phyloP scores from a whole-genome alignment of 495 filamentous ascomycete genomes.

The Entonaema liquescens region DNA sequence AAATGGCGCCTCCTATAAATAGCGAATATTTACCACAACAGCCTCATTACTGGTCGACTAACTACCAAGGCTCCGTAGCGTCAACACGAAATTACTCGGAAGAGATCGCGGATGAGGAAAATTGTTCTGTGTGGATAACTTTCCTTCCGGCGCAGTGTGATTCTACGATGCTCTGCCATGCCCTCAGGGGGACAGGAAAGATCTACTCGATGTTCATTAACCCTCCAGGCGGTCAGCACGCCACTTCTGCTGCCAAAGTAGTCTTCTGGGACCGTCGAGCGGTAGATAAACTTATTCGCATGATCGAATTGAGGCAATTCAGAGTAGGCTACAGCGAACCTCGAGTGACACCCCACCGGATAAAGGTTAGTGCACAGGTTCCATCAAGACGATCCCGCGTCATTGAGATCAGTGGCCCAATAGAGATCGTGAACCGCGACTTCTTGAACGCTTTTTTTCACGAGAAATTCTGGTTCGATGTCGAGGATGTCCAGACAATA shows the following conservation, averaged over 20 bases:
- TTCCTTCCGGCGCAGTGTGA: background rate
- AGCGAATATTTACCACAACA: background rate
- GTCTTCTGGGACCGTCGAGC: slow-evolving; percentile 12
- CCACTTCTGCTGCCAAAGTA: background rate
- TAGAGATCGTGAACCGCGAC: background rate
- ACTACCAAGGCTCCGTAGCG: background rate
- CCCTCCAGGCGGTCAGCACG: background rate
- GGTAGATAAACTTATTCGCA: background rate
- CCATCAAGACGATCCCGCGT: slow-evolving; percentile 2
- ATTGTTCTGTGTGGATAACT: slow-evolving; percentile 13
- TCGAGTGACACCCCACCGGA: background rate
- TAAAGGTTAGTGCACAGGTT: background rate
- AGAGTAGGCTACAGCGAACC: background rate
- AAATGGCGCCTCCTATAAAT: background rate
- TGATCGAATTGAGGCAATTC: background rate
- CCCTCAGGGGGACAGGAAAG: background rate
- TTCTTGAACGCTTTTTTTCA: background rate
- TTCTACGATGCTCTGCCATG: background rate
- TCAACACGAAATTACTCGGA: background rate
- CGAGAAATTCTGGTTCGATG: background rate
- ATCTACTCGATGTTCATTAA: slow-evolving; percentile 7
- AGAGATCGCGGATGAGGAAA: background rate
- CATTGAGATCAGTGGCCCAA: background rate
- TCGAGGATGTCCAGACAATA: background rate
- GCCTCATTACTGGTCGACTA: background rate